Evolutionary conservation across 192 early-diverging fungal genomes (phyloP).

Genomic region (Dimargaris cristalligena): DNA sequence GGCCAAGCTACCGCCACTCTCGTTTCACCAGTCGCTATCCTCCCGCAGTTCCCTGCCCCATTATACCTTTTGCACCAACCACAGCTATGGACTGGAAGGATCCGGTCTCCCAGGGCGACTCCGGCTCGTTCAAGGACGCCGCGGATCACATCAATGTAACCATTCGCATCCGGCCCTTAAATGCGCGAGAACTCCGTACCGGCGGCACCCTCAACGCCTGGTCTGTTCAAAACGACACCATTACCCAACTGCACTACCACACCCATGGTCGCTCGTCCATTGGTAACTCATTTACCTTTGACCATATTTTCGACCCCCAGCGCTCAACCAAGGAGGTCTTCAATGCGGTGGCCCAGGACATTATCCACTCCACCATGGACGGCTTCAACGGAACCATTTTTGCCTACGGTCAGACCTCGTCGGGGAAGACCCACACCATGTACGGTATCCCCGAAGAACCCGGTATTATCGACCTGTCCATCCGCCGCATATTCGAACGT

Average conservation of each 20-base stretch:
- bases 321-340: slow-evolving; percentile 25
- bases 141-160: slow-evolving; percentile 45
- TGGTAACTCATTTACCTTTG: slow-evolving; percentile 32
- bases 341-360: slow-evolving; percentile 30
- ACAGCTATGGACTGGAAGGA: background rate
- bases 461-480: slow-evolving; percentile 51
- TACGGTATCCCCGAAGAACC: slow-evolving; percentile 38
- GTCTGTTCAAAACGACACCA: slow-evolving; percentile 24
- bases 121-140: slow-evolving; percentile 15
- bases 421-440: slow-evolving; percentile 80
- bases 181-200: slow-evolving; percentile 34
- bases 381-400: slow-evolving; percentile 97
- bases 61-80: no score
- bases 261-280: slow-evolving; percentile 16
- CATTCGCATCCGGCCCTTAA: slow-evolving; percentile 54
- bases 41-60: no score
- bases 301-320: slow-evolving; percentile 29
- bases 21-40: no score
- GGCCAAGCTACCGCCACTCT: no score
- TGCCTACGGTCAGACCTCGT: slow-evolving; percentile 95
- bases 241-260: slow-evolving; percentile 19
- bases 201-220: slow-evolving; percentile 22
- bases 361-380: slow-evolving; percentile 56
- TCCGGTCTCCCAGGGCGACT: background rate
- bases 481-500: slow-evolving; percentile 41